A percentile compares a stretch with the other conserved stretches of the same genome.
These are phyloP conservation scores for Collybia mongolica DNA, from an alignment of 768 basidiomycete species.

Conservation along the genomic window DNA sequence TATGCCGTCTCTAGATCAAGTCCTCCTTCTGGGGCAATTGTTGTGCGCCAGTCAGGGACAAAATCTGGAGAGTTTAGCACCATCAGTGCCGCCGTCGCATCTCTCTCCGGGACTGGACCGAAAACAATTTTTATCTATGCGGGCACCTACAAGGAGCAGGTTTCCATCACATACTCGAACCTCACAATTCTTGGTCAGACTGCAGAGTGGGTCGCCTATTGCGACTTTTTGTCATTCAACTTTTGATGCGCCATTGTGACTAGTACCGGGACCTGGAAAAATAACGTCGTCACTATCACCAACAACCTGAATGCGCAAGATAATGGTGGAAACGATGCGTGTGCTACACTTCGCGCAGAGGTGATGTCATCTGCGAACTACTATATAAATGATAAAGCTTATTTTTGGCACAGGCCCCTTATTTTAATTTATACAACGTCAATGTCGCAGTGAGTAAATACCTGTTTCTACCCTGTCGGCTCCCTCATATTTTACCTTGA, in stretches of 20 bases:
- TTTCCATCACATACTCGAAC: constrained; percentile 17
- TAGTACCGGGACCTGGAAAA: constrained; percentile 20
- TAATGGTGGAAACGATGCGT: constrained; percentile 25
- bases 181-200: constrained; percentile 23
- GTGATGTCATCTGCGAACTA: no score
- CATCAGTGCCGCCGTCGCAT: constrained; percentile 20
- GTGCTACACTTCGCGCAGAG: constrained; percentile 23
- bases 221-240: not conserved
- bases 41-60: constrained; percentile 23
- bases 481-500: not conserved
- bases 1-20: constrained; percentile 9
- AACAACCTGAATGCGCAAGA: constrained; percentile 25
- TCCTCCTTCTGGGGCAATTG: constrained; percentile 23
- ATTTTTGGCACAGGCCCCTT: not conserved
- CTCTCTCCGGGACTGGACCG: constrained; percentile 16
- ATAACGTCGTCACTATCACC: constrained; percentile 22
- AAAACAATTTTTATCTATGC: constrained; percentile 22
- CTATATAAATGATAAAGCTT: no score
- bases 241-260: not conserved
- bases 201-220: constrained; percentile 14
- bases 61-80: constrained; percentile 23
- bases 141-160: constrained; percentile 26
- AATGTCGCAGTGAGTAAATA: constrained; percentile 6
- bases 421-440: constrained; percentile 23
- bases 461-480: not conserved